Percentiles rank a stretch among this genome's conserved stretches.
Conservation (phyloP, 2,329 filamentous ascomycete genomes). For the Ceratocystis destructans region DNA sequence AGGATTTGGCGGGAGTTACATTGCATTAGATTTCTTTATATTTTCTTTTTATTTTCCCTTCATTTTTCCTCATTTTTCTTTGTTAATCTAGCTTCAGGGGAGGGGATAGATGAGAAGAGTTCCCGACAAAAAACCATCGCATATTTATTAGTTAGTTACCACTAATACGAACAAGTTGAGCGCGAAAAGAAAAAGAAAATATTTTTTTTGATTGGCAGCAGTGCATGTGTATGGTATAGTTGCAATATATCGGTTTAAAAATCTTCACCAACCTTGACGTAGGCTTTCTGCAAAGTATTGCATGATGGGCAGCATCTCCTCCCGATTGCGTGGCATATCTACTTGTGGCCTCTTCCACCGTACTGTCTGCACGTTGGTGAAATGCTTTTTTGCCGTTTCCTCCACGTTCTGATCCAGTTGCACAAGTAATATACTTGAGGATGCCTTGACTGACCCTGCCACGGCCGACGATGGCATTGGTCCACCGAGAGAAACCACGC, state of each 20-base stretch:
- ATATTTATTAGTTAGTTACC: not conserved
- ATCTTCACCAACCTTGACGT: conserved; percentile 4
- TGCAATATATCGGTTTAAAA: too few species aligned
- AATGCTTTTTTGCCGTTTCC: conserved; percentile 50
- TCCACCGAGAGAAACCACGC: conserved; percentile 51
- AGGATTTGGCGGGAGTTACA: not conserved
- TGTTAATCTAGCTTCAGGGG: not conserved
- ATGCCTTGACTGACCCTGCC: conserved; percentile 37
- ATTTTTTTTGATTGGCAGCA: not conserved
- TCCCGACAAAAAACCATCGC: not conserved
- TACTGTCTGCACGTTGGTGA: conserved; percentile 51
- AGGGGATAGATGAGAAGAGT: not conserved
- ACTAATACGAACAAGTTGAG: not conserved
- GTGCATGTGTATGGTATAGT: not conserved
- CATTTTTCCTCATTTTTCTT: not conserved
- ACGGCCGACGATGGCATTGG: conserved; percentile 41
- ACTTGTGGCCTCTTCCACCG: conserved; percentile 60
- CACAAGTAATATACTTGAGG: conserved; percentile 48
- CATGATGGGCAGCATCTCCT: conserved; percentile 87
- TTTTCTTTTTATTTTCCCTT: not conserved
- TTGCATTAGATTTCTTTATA: not conserved
- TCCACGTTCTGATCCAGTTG: conserved; percentile 50
- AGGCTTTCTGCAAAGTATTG: conserved; percentile 60
- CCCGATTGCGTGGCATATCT: conserved; percentile 66
- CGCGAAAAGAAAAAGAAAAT: not conserved